phyloP scores from a whole-genome alignment of 2,329 filamentous ascomycete genomes.

The Paracorniculantispora psalliotae region DNA sequence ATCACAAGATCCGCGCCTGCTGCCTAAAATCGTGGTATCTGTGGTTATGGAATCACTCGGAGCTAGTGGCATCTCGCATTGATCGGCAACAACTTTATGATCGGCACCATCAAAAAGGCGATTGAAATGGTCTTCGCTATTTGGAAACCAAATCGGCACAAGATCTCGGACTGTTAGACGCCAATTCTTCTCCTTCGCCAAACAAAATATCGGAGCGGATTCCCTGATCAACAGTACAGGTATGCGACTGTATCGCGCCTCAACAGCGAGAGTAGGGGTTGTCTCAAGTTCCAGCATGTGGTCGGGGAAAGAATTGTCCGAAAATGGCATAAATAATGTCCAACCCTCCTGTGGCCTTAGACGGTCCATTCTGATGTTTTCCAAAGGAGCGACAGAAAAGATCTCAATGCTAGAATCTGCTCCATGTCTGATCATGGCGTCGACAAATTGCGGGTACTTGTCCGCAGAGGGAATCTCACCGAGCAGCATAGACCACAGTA shows the following conservation, averaged over 20 bases:
- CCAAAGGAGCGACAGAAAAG: background rate
- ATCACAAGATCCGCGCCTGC: background rate
- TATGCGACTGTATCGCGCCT: background rate
- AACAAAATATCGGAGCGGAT: background rate
- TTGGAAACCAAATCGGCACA: background rate
- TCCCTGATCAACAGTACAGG: background rate
- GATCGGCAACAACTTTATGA: background rate
- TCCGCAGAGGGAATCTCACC: background rate
- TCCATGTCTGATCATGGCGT: background rate
- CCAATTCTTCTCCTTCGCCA: background rate
- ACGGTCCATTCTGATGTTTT: background rate
- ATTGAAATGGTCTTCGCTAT: background rate
- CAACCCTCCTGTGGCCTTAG: background rate
- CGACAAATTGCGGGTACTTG: background rate
- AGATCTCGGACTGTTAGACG: background rate
- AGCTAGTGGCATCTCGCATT: background rate
- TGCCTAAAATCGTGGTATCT: background rate
- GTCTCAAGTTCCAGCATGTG: background rate
- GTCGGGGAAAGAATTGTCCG: background rate
- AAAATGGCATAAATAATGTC: background rate
- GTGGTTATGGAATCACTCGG: background rate
- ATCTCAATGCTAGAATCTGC: background rate
- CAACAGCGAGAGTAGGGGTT: background rate
- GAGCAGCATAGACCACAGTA: background rate
- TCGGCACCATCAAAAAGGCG: background rate